Percentiles rank a stretch among this genome's conserved stretches.
phyloP scores from a whole-genome alignment of 176 grass and related monocot genomes.

The Carex cristatella region DNA sequence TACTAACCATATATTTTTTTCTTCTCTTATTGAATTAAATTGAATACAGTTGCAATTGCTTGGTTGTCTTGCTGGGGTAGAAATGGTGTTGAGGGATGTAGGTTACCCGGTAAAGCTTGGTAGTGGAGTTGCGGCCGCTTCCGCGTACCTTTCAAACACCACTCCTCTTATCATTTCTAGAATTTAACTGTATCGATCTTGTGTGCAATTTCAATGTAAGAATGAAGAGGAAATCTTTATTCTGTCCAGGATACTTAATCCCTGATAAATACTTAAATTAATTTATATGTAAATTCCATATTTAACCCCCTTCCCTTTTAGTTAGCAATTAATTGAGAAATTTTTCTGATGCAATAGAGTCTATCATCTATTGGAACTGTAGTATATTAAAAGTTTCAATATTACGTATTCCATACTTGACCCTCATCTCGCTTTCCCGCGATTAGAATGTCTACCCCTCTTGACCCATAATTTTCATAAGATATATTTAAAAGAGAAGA shows the following conservation, averaged over 20 bases:
- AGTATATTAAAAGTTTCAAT: no score
- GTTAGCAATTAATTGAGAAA: not conserved
- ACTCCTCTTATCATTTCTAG: slow-evolving; percentile 78
- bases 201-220: slow-evolving; percentile 21
- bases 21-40: not conserved
- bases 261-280: slow-evolving; percentile 25
- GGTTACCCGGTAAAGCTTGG: slow-evolving; percentile 93
- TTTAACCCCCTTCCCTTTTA: not conserved
- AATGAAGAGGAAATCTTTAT: slow-evolving; percentile 14
- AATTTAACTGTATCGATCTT: slow-evolving; percentile 41
- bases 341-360: not conserved
- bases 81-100: slow-evolving; percentile 92
- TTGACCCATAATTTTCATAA: no score
- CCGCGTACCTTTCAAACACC: slow-evolving; percentile 67
- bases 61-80: slow-evolving; percentile 76
- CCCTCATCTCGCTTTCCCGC: no score
- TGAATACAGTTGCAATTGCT: slow-evolving; percentile 76
- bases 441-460: no score
- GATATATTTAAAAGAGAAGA: no score
- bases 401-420: no score
- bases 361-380: no score
- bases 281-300: slow-evolving; percentile 53
- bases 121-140: slow-evolving; percentile 75
- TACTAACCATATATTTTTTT: not conserved
- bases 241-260: slow-evolving; percentile 18